Evolutionary conservation across 2,329 filamentous ascomycete genomes (phyloP).

Genomic region (Paracoccidioides brasiliensis): DNA sequence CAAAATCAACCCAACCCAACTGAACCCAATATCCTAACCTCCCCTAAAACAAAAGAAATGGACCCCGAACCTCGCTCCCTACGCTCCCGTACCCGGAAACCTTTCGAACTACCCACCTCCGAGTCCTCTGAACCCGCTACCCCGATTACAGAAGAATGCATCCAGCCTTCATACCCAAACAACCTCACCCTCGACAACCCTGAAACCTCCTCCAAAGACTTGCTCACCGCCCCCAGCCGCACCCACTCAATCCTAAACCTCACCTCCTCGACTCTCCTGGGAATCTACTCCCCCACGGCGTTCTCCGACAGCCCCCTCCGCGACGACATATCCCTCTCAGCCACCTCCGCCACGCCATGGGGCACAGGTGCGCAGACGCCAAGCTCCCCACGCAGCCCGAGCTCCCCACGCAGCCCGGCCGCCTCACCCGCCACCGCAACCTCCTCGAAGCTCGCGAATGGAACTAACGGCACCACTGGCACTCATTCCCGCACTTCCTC

Average conservation of each 20-base stretch:
- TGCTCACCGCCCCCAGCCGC: slow-evolving; percentile 42
- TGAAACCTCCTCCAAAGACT: slow-evolving; percentile 10
- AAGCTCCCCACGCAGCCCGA: slow-evolving; percentile 9
- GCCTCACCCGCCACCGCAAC: slow-evolving; percentile 15
- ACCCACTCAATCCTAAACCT: slow-evolving; percentile 73
- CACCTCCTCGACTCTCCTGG: slow-evolving; percentile 75
- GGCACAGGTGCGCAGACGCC: slow-evolving; percentile 65
- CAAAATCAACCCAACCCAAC: too few relatives aligned
- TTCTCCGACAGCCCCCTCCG: slow-evolving; percentile 29
- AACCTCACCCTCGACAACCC: background rate
- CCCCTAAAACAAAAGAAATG: background rate
- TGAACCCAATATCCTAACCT: too few relatives aligned
- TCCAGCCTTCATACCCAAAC: slow-evolving; percentile 14
- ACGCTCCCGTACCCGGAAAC: slow-evolving; percentile 58
- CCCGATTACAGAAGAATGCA: slow-evolving; percentile 24
- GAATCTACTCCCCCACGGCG: slow-evolving; percentile 68
- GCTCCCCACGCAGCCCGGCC: slow-evolving; percentile 12
- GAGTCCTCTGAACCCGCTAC: slow-evolving; percentile 31
- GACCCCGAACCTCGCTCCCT: slow-evolving; percentile 39
- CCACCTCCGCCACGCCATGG: slow-evolving; percentile 52
- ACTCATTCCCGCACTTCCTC: background rate
- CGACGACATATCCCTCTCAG: slow-evolving; percentile 25
- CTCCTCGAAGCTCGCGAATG: background rate
- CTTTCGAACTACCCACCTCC: slow-evolving; percentile 49
- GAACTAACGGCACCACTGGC: background rate